phyloP scores from a whole-genome alignment of 495 filamentous ascomycete species.

The Lepidopterella palustris region DNA sequence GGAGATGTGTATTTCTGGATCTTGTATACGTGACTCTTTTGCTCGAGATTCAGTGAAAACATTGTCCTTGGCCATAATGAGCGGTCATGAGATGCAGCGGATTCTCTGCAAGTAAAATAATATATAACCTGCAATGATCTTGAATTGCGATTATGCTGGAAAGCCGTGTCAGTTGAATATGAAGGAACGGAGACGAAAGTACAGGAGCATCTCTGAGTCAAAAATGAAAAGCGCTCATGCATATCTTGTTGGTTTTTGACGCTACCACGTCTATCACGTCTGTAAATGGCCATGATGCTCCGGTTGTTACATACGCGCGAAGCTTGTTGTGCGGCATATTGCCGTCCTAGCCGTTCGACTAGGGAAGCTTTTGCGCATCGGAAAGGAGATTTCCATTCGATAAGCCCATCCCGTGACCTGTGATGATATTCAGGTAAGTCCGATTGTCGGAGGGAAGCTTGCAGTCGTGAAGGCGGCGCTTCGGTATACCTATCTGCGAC shows the following conservation, averaged over 20 bases:
- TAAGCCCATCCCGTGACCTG: background rate
- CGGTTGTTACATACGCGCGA: background rate
- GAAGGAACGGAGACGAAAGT: background rate
- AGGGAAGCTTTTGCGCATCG: conserved; percentile 19
- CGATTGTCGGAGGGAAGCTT: background rate
- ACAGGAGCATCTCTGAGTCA: background rate
- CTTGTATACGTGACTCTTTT: background rate
- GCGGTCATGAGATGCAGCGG: too few relatives aligned
- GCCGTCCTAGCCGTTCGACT: conserved; percentile 19
- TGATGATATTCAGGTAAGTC: background rate
- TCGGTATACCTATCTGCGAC: background rate
- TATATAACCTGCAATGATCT: too few relatives aligned
- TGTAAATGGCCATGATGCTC: background rate
- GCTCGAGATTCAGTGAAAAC: background rate
- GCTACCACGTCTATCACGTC: background rate
- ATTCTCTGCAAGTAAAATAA: too few relatives aligned
- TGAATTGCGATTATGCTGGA: too few relatives aligned
- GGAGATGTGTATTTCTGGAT: conserved; percentile 18
- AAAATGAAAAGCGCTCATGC: too few relatives aligned
- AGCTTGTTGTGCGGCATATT: background rate
- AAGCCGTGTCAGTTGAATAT: too few relatives aligned
- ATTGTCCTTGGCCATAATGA: too few relatives aligned
- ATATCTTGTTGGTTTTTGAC: background rate
- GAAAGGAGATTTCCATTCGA: too few relatives aligned
- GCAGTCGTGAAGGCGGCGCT: too few relatives aligned